A percentile compares a stretch with the other conserved stretches of the same genome.
These are phyloP conservation scores for Odontarrhena argentea DNA, from an alignment of 345 rosid genomes.

Conservation along the genomic window DNA sequence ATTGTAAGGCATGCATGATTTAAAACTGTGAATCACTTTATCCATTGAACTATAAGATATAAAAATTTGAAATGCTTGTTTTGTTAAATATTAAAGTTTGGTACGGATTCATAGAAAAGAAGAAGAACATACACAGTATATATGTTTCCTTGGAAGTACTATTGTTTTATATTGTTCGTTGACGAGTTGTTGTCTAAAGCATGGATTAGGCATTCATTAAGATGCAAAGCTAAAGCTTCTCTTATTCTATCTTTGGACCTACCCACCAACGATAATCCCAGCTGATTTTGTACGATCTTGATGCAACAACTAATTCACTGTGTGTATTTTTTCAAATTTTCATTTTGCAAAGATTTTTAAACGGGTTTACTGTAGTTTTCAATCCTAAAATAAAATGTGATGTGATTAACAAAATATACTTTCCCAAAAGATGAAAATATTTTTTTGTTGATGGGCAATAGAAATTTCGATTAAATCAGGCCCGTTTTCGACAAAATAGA, in stretches of 20 bases:
- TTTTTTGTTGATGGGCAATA: neutral
- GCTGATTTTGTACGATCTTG: neutral
- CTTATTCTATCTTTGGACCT: conserved; percentile 31
- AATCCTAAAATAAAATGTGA: neutral
- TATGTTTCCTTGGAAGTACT: neutral
- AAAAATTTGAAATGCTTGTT: neutral
- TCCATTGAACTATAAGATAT: neutral
- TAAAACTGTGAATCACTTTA: neutral
- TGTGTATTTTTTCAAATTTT: neutral
- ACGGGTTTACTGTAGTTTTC: neutral
- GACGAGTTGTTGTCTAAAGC: conserved; percentile 30
- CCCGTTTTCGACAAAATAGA: neutral
- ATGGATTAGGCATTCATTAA: conserved; percentile 26
- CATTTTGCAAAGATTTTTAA: neutral
- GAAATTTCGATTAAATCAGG: neutral
- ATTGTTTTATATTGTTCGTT: neutral
- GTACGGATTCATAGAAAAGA: neutral
- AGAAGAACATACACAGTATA: neutral
- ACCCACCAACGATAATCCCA: conserved; percentile 25
- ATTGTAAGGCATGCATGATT: neutral
- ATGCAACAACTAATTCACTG: neutral
- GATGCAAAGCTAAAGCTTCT: conserved; percentile 37
- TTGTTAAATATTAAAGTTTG: neutral
- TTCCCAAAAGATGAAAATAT: neutral
- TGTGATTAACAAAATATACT: conserved; percentile 1